A percentile compares a stretch with the other conserved stretches of the same genome.
These are phyloP conservation scores for Helotiales sp. DNA, from an alignment of 2,329 filamentous ascomycete species.

Conservation along the genomic window DNA sequence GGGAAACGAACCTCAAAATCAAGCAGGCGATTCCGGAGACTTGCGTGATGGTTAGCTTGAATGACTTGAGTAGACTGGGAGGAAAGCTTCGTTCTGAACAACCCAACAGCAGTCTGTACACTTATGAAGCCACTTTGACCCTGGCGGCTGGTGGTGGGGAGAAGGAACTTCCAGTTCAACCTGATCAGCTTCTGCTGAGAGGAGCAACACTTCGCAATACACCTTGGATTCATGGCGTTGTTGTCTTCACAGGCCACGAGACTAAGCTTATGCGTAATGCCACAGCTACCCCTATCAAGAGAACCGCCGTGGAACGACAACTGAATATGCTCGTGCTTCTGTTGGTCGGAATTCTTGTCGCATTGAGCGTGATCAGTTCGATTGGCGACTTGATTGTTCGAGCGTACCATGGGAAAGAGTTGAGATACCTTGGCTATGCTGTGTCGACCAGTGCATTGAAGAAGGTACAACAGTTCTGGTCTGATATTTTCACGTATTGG, in stretches of 20 bases:
- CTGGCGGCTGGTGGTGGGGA: constrained; percentile 90
- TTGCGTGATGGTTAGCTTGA: constrained; percentile 81
- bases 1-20: constrained; percentile 98
- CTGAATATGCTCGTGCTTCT: constrained; percentile 93
- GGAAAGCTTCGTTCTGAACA: constrained; percentile 93
- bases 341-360: constrained; percentile 81
- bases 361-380: constrained; percentile 86
- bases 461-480: constrained; percentile 81
- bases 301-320: constrained; percentile 92
- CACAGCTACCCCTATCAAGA: constrained; percentile 95
- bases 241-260: constrained; percentile 97
- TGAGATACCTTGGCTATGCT: constrained; percentile 75
- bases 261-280: constrained; percentile 99
- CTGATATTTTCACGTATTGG: constrained; percentile 98
- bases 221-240: constrained; percentile 93
- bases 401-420: constrained; percentile 62
- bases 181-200: constrained; percentile 90
- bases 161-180: constrained; percentile 86
- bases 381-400: constrained; percentile 87
- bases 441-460: constrained; percentile 57
- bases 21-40: constrained; percentile 98
- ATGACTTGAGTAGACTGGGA: constrained; percentile 82
- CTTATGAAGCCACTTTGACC: constrained; percentile 94
- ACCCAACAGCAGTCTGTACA: constrained; percentile 97
- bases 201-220: constrained; percentile 95